These are phyloP conservation scores for Mycena vulgaris DNA, from an alignment of 768 basidiomycete species.

Conservation along the genomic window DNA sequence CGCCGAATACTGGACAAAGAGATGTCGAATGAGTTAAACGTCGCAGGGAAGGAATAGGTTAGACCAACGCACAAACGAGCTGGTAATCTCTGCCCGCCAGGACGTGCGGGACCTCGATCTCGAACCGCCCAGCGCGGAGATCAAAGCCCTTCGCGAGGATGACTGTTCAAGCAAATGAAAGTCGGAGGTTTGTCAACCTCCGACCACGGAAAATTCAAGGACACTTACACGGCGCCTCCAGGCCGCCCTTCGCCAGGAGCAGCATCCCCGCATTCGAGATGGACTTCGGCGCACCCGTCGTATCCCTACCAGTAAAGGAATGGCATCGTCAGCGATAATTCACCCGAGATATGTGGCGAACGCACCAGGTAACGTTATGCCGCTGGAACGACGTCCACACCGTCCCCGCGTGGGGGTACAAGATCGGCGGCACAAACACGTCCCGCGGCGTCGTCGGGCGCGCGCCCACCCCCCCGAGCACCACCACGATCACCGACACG, in stretches of 20 bases:
- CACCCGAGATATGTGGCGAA: too few relatives aligned
- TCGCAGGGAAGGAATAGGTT: background rate
- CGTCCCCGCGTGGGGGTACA: slow-evolving; percentile 51
- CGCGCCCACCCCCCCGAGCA: too few relatives aligned
- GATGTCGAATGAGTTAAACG: background rate
- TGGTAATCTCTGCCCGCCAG: slow-evolving; percentile 37
- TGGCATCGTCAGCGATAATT: too few relatives aligned
- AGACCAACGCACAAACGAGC: slow-evolving; percentile 40
- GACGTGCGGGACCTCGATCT: slow-evolving; percentile 37
- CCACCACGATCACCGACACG: too few relatives aligned
- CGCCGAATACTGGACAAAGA: slow-evolving; percentile 45
- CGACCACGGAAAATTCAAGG: too few relatives aligned
- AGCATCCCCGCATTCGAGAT: slow-evolving; percentile 42
- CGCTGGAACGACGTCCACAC: slow-evolving; percentile 59
- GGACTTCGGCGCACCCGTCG: slow-evolving; percentile 23
- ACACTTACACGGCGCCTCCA: background rate
- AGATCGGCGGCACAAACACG: slow-evolving; percentile 63
- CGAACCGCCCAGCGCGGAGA: slow-evolving; percentile 34
- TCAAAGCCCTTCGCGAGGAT: slow-evolving; percentile 39
- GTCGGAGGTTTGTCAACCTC: too few relatives aligned
- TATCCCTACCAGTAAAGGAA: slow-evolving; percentile 39
- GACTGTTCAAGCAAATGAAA: slow-evolving; percentile 40
- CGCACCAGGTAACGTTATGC: slow-evolving; percentile 64
- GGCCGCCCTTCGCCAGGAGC: slow-evolving; percentile 30
- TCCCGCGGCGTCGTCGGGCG: too few relatives aligned